These are phyloP conservation scores for Laetiporus sulphureus DNA, from an alignment of 1,284 basidiomycete species.

Conservation along the genomic window DNA sequence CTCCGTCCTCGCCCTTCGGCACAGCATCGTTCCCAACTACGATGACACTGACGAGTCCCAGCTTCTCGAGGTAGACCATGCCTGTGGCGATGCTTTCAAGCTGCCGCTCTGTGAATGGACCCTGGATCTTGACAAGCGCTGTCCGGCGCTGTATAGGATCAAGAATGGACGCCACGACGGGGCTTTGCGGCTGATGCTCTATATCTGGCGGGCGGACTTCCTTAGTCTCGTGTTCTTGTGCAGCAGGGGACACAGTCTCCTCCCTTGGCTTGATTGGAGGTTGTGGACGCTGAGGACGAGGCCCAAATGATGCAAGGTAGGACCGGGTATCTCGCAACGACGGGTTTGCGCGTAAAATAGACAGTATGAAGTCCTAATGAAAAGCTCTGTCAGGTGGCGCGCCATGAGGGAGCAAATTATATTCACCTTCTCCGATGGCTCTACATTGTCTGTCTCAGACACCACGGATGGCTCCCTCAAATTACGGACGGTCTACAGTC, in stretches of 20 bases:
- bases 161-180: conserved; percentile 77
- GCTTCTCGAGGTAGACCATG: conserved; percentile 91
- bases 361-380: conserved; percentile 90
- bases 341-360: conserved; percentile 90
- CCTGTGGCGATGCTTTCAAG: conserved; percentile 92
- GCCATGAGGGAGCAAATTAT: not conserved
- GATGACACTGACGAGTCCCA: conserved; percentile 92
- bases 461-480: conserved; percentile 30
- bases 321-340: conserved; percentile 86
- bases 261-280: conserved; percentile 13
- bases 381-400: conserved; percentile 3
- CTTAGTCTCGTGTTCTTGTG: conserved; percentile 14
- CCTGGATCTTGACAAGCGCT: conserved; percentile 95
- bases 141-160: conserved; percentile 80
- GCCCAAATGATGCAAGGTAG: conserved; percentile 85
- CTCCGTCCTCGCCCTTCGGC: conserved; percentile 57
- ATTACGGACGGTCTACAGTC: conserved; percentile 40
- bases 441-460: conserved; percentile 38
- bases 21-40: conserved; percentile 89
- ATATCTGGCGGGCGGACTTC: conserved; percentile 22
- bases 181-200: conserved; percentile 34
- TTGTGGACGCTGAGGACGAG: conserved; percentile 30
- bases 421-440: conserved; percentile 47
- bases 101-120: conserved; percentile 94
- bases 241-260: conserved; percentile 7